Percentiles rank a stretch among this genome's conserved stretches.
Evolutionary conservation across 2,329 filamentous ascomycete genomes (phyloP).

Genomic region (Simplicillium sp.): DNA sequence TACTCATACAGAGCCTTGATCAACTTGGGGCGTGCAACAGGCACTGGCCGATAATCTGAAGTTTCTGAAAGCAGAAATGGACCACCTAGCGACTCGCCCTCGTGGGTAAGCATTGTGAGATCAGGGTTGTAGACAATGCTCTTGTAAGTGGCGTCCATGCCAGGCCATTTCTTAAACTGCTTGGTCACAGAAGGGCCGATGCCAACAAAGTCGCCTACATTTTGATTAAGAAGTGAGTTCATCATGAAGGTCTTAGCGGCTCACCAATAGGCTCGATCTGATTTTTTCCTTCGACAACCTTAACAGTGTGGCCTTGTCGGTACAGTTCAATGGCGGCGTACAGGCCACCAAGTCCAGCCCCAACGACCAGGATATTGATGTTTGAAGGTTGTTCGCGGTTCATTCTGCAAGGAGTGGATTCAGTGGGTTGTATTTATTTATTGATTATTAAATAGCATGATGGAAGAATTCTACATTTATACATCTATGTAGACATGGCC

Average conservation of each 20-base stretch:
- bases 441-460: no score
- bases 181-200: background rate
- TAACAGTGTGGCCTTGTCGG: constrained; percentile 5
- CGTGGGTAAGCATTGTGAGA: background rate
- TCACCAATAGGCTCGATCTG: background rate
- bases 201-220: background rate
- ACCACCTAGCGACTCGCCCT: background rate
- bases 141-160: constrained; percentile 1
- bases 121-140: constrained; percentile 1
- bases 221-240: constrained; percentile 1
- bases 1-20: constrained; percentile 1
- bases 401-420: background rate
- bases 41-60: background rate
- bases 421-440: background rate
- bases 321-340: constrained; percentile 8
- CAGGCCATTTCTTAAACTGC: constrained; percentile 1
- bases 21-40: constrained; percentile 1
- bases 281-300: constrained; percentile 4
- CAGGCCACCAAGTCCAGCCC: constrained; percentile 2
- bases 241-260: background rate
- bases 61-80: background rate
- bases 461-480: no score
- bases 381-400: background rate
- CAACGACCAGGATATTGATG: background rate
- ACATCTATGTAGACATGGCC: no score